Evolutionary conservation across 2,329 filamentous ascomycete species (phyloP), one percentile per base, ranked within the genome.

Genomic region (Graphilbum fragrans): DNA sequence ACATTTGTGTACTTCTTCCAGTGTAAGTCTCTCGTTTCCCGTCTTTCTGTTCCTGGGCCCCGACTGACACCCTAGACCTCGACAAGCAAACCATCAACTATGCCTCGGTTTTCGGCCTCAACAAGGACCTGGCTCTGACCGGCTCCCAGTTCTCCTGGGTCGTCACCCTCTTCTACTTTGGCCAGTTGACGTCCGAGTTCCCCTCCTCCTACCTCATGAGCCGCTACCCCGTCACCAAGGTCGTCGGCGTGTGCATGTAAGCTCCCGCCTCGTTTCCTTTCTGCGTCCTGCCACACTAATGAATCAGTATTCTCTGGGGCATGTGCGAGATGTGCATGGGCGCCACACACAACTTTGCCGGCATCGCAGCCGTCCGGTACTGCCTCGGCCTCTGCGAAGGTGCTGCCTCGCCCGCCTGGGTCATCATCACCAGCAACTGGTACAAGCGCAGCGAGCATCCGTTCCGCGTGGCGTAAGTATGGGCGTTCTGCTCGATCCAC

Each of bases 321-420:
- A 7, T 37, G 34, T 14, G 38, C 42, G 33, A 41, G 39, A 41
- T 41, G 39, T 41, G 39, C 23, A 23, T 41, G 19, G 39, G 25
- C 37, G 54, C 54, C 1, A 59, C 57, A 1, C 35, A 41, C 39
- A 42, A 41, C 22, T 39, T 58, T 10, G 41, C 51, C 39, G 7
- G 50, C 25, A 49, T 53, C 12, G 19, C 56, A 50, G 17, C 39
- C 5, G n/a, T n/a, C n/a, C n/a, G n/a, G n/a, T n/a, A n/a, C n/a
- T n/a, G n/a, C n/a, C n/a, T n/a, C n/a, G n/a, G n/a, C n/a, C n/a
- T n/a, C n/a, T n/a, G n/a, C n/a, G n/a, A n/a, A n/a, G n/a, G n/a
- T n/a, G n/a, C n/a, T n/a, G n/a, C n/a, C n/a, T n/a, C n/a, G n/a
- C n/a, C n/a, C n/a, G n/a, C n/a, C n/a, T n/a, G n/a, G n/a, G n/a